Evolutionary conservation across 257 asterid genomes (phyloP), one percentile per base, ranked within the genome.

Genomic region (Jaltomata sinuosa): DNA sequence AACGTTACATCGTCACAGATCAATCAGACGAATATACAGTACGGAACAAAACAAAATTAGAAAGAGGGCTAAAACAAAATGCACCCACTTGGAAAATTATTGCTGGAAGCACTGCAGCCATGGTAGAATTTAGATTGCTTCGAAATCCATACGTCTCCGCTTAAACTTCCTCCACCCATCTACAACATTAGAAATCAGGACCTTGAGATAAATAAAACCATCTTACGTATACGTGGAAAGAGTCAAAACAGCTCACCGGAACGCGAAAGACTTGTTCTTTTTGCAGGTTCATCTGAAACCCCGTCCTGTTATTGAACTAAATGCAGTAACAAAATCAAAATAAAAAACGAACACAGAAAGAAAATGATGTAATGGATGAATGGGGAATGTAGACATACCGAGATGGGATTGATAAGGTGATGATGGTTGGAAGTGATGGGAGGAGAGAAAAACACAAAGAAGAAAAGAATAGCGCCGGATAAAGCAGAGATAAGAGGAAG

Each of bases 31-130:
- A 79, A 61, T 47, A 38, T 14, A 18, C 83, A 19, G 78, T 10
- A 71, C 59, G 53, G 29, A 71, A 72, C n/a, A 22, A 22, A 16
- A 22, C 0, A 25, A 25, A 34, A 68, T 18, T 9, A 36, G 1
- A 40, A 52, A 14, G 29, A 47, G 0, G 38, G 38, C 8, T 11
- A 55, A 53, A 53, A 80, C 32, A 80, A 72, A 62, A 21, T 80
- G 53, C 82, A 89, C 95, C 82, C 86, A 89, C 87, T 21, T 81
- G 55, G 85, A 86, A 93, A 91, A 29, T 84, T 47, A 32, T 81
- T 11, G 91, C 84, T 86, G 76, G 97, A 85, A 55, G 89, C 89
- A 81, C 97, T 89, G 90, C 98, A 94, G 53, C 94, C 92, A 62
- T 86, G 79, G 36, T 88, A 94, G 77, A 85, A 87, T 50, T 79